These are phyloP conservation scores for Beauveria sp. DNA, from an alignment of 2,329 filamentous ascomycete genomes.

Conservation along the genomic window DNA sequence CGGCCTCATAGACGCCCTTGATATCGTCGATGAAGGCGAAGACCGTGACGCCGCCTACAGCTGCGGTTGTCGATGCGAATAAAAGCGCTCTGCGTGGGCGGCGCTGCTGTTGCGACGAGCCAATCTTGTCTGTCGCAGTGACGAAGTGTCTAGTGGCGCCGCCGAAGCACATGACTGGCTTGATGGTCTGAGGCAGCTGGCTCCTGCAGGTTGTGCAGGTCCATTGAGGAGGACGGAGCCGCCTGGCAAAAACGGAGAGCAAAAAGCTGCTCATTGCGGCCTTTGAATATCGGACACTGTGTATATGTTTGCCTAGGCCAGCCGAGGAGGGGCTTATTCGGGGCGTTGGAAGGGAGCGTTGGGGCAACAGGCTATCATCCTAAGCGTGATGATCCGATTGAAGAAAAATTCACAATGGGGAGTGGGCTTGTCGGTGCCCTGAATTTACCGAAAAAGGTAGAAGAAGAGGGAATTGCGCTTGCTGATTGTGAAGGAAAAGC, in stretches of 20 bases:
- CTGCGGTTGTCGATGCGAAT: slow-evolving; percentile 44
- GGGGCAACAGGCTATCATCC: slow-evolving; percentile 9
- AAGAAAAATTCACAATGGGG: not conserved
- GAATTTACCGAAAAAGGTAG: not conserved
- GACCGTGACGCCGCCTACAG: slow-evolving; percentile 38
- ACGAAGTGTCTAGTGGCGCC: slow-evolving; percentile 23
- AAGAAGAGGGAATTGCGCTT: not conserved
- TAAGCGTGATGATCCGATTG: not conserved
- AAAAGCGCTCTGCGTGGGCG: slow-evolving; percentile 30
- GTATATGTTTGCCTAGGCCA: not conserved
- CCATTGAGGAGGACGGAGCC: slow-evolving; percentile 34
- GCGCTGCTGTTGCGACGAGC: slow-evolving; percentile 18
- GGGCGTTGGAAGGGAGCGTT: not conserved
- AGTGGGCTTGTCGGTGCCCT: not conserved
- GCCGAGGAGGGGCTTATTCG: not conserved
- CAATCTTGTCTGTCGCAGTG: slow-evolving; percentile 16
- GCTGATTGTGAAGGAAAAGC: not conserved
- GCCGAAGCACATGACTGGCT: slow-evolving; percentile 18
- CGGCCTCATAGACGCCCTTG: slow-evolving; percentile 66
- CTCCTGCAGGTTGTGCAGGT: slow-evolving; percentile 39
- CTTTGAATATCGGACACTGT: not conserved
- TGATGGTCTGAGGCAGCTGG: slow-evolving; percentile 28
- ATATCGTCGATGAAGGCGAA: slow-evolving; percentile 60
- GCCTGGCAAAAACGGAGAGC: slow-evolving; percentile 30
- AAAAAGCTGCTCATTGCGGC: slow-evolving; percentile 35